phyloP scores from a whole-genome alignment of 805 yeast genomes.

The Candida namnaoensis region DNA sequence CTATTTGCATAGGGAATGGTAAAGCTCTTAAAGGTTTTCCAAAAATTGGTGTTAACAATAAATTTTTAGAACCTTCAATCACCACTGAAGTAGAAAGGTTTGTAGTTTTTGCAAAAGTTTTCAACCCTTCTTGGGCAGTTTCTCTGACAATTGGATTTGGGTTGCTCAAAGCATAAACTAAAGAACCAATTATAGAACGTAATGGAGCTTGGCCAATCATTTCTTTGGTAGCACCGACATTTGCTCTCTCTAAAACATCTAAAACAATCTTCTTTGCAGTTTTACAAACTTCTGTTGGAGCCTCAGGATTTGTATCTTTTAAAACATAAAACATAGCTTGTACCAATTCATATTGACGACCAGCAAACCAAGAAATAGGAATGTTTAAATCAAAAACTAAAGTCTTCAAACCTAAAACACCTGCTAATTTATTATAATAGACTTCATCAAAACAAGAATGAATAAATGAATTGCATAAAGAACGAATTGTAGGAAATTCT shows the following conservation, averaged over 20 bases:
- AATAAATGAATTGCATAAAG: conserved; percentile 72
- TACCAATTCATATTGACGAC: conserved; percentile 75
- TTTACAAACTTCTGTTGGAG: conserved; percentile 70
- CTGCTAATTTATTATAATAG: conserved; percentile 81
- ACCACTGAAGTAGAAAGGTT: conserved; percentile 62
- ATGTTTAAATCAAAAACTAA: conserved; percentile 60
- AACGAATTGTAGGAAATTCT: conserved; percentile 66
- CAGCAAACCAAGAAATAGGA: conserved; percentile 65
- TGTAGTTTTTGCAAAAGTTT: conserved; percentile 61
- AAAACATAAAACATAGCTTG: conserved; percentile 84
- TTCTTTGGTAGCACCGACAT: conserved; percentile 48
- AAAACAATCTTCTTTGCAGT: conserved; percentile 64
- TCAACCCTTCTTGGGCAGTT: conserved; percentile 67
- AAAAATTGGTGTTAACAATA: conserved; percentile 85
- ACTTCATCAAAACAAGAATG: conserved; percentile 90
- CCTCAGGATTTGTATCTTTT: conserved; percentile 83
- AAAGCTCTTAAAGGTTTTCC: conserved; percentile 94
- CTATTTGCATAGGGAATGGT: conserved; percentile 98
- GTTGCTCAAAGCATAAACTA: conserved; percentile 89
- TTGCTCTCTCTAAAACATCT: conserved; percentile 58
- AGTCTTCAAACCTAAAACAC: conserved; percentile 73
- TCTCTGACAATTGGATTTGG: conserved; percentile 77
- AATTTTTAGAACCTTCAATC: conserved; percentile 74
- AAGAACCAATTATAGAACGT: conserved; percentile 75
- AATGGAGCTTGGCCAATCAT: conserved; percentile 62